Evolutionary conservation across 768 basidiomycete species (phyloP).

Genomic region (Sistotremastrum niveocremeum): DNA sequence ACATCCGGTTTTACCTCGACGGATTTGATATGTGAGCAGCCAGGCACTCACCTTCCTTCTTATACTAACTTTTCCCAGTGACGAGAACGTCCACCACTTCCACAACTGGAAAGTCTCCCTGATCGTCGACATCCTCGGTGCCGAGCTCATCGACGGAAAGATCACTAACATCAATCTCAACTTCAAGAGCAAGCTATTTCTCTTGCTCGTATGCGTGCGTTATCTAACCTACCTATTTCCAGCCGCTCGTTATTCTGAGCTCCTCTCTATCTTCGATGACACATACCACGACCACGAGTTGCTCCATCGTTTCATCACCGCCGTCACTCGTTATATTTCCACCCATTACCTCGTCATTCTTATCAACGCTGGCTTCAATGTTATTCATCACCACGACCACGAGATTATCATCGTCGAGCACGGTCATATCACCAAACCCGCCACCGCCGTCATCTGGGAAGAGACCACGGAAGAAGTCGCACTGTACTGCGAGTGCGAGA

Average conservation of each 20-base stretch:
- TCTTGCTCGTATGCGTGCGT: background rate
- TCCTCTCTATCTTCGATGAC: constrained; percentile 1
- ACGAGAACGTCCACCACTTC: background rate
- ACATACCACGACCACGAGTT: constrained; percentile 5
- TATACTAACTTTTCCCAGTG: background rate
- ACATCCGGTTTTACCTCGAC: constrained; percentile 1
- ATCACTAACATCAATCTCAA: constrained; percentile 13
- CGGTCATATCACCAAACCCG: background rate
- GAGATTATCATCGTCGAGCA: constrained; percentile 1
- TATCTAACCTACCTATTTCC: background rate
- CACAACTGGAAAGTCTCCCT: constrained; percentile 14
- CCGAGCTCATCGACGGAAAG: constrained; percentile 9
- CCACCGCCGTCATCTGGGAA: background rate
- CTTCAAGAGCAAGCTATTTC: constrained; percentile 9
- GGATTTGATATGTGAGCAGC: background rate
- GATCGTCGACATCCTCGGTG: constrained; percentile 13
- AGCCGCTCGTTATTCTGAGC: constrained; percentile 4
- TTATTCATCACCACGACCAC: constrained; percentile 12
- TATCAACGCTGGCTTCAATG: constrained; percentile 11
- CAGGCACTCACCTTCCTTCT: background rate
- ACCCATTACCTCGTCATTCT: constrained; percentile 16
- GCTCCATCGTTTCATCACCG: constrained; percentile 8
- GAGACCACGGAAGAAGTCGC: constrained; percentile 2
- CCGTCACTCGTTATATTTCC: constrained; percentile 11
- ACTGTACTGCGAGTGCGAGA: background rate